A percentile compares a stretch with the other conserved stretches of the same genome.
These are phyloP conservation scores for Daldinia decipiens DNA, from an alignment of 495 filamentous ascomycete genomes.

Conservation along the genomic window DNA sequence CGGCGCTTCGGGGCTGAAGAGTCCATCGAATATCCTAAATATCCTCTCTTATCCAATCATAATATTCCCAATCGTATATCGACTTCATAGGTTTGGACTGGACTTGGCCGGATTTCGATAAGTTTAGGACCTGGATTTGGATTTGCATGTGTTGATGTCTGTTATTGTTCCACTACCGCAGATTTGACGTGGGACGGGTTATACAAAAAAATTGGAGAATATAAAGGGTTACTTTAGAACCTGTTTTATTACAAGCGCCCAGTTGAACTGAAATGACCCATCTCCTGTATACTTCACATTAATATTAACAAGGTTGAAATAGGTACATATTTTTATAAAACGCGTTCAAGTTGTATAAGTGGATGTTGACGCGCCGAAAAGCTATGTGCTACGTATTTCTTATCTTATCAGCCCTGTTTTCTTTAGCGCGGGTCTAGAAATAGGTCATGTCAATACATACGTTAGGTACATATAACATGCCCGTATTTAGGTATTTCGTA, in stretches of 20 bases:
- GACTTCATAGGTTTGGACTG: conserved; percentile 18
- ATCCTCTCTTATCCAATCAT: conserved; percentile 26
- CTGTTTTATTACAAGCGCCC: neutral
- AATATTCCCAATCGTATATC: conserved; percentile 15
- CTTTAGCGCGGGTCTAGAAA: conserved; percentile 1
- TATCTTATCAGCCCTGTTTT: conserved; percentile 38
- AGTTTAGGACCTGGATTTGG: neutral
- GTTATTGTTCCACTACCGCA: conserved; percentile 11
- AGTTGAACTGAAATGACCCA: conserved; percentile 18
- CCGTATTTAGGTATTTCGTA: neutral
- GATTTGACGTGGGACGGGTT: conserved; percentile 3
- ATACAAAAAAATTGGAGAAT: conserved; percentile 7
- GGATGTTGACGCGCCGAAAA: conserved; percentile 28
- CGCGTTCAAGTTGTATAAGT: conserved; percentile 29
- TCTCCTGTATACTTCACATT: conserved; percentile 2
- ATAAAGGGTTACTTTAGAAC: conserved; percentile 4
- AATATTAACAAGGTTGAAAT: conserved; percentile 13
- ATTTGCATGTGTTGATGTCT: conserved; percentile 5
- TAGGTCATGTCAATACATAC: too few species aligned
- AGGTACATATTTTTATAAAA: conserved; percentile 4
- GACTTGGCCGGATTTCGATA: neutral
- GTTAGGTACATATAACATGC: neutral
- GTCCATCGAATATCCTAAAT: conserved; percentile 54
- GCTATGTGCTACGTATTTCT: neutral
- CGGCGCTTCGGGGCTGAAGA: conserved; percentile 70